phyloP scores from a whole-genome alignment of 495 filamentous ascomycete species.

The Zalerion maritima region DNA sequence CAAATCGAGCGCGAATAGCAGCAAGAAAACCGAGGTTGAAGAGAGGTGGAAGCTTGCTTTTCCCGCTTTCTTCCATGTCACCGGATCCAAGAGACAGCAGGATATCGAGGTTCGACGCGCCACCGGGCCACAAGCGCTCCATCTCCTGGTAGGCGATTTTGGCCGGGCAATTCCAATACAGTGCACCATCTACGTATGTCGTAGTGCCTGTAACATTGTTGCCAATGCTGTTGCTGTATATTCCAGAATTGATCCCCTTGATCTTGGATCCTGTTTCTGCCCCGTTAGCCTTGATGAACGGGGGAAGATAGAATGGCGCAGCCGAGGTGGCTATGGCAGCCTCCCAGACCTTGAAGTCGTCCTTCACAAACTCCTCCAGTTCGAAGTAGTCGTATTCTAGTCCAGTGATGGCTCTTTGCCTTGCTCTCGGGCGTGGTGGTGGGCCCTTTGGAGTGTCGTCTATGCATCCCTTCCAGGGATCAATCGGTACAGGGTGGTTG shows the following conservation, averaged over 20 bases:
- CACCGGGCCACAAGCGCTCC: slow-evolving; percentile 4
- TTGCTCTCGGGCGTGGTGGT: no score
- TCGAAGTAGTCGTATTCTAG: slow-evolving; percentile 4
- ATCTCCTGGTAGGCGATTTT: slow-evolving; percentile 2
- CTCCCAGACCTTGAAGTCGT: slow-evolving; percentile 5
- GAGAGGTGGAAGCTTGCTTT: slow-evolving; percentile 3
- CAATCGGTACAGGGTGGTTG: slow-evolving; percentile 2
- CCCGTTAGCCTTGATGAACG: no score
- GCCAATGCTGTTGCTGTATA: no score
- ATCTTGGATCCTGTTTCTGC: no score
- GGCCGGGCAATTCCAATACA: slow-evolving; percentile 4
- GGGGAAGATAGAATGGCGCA: no score
- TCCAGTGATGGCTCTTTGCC: no score
- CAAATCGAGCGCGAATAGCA: slow-evolving; percentile 2
- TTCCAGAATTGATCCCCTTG: no score
- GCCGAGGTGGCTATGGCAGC: no score
- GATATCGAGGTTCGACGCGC: slow-evolving; percentile 1
- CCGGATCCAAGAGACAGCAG: slow-evolving; percentile 4
- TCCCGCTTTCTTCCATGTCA: no score
- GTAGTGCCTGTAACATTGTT: no score
- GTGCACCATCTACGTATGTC: slow-evolving; percentile 4
- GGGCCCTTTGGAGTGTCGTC: no score
- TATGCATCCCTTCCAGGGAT: no score
- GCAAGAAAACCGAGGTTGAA: slow-evolving; percentile 4
- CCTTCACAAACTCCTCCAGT: slow-evolving; percentile 3